A percentile compares a stretch with the other conserved stretches of the same genome.
phyloP scores from a whole-genome alignment of 768 basidiomycete genomes.

The Termitomyces sp. region DNA sequence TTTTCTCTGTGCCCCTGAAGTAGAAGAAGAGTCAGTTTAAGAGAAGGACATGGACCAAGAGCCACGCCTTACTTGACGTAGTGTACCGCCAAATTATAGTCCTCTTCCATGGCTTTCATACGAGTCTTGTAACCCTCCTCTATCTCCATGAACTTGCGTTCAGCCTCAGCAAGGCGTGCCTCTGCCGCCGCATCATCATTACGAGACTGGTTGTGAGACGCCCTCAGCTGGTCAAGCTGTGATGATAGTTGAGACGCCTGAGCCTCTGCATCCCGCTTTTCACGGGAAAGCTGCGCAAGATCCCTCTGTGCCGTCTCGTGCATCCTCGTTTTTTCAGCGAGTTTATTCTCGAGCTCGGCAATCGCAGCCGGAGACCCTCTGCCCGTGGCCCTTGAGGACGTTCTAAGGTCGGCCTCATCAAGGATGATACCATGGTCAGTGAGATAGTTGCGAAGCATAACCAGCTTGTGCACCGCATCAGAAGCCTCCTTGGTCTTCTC shows the following conservation, averaged over 20 bases:
- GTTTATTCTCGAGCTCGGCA: slow-evolving; percentile 72
- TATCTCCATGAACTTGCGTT: slow-evolving; percentile 74
- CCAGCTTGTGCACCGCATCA: slow-evolving; percentile 70
- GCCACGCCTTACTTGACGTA: slow-evolving; percentile 81
- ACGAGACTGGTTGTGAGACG: slow-evolving; percentile 49
- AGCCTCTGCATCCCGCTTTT: slow-evolving; percentile 72
- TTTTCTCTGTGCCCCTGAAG: slow-evolving; percentile 90
- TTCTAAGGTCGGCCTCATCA: slow-evolving; percentile 63
- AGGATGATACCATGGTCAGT: slow-evolving; percentile 82
- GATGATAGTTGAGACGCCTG: slow-evolving; percentile 61
- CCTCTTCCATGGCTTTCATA: slow-evolving; percentile 87
- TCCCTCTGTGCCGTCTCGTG: slow-evolving; percentile 79
- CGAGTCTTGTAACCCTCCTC: slow-evolving; percentile 76
- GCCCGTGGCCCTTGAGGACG: slow-evolving; percentile 38
- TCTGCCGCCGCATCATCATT: slow-evolving; percentile 27
- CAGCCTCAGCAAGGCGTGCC: slow-evolving; percentile 55
- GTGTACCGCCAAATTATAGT: slow-evolving; percentile 94
- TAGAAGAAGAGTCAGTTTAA: slow-evolving; percentile 7
- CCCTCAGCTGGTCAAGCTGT: slow-evolving; percentile 64
- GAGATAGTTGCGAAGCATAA: slow-evolving; percentile 80
- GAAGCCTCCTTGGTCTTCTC: slow-evolving; percentile 64
- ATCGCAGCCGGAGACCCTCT: slow-evolving; percentile 42
- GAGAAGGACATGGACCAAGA: slow-evolving; percentile 10
- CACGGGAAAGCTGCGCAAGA: slow-evolving; percentile 58
- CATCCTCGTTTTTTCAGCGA: slow-evolving; percentile 67